These are phyloP conservation scores for Mucor saturninus DNA, from an alignment of 371 early-diverging fungal genomes.

Conservation along the genomic window DNA sequence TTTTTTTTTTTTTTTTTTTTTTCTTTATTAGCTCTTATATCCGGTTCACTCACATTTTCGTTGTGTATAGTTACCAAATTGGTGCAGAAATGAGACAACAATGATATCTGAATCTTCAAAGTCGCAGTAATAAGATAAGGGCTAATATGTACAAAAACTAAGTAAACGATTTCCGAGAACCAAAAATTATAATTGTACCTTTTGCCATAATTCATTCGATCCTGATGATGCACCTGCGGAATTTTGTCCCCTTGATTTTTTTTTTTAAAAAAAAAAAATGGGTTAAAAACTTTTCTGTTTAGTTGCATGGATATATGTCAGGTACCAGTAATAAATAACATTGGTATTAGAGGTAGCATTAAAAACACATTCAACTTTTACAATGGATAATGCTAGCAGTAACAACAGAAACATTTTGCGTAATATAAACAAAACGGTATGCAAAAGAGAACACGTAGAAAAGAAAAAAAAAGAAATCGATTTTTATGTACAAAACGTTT, in stretches of 20 bases:
- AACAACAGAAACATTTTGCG: too few species aligned
- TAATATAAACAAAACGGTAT: too few species aligned
- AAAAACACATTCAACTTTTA: conserved; percentile 10
- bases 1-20: too few species aligned
- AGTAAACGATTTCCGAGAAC: background rate
- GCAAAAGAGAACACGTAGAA: too few species aligned
- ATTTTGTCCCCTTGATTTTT: conserved; percentile 27
- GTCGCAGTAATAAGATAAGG: conserved; percentile 64
- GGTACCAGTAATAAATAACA: conserved; percentile 32
- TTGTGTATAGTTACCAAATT: conserved; percentile 45
- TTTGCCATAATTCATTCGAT: conserved; percentile 27
- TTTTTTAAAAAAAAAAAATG: too few species aligned
- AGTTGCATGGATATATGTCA: too few species aligned
- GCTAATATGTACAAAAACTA: conserved; percentile 18
- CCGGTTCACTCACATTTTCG: background rate
- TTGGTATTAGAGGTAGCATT: conserved; percentile 26
- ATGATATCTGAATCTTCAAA: conserved; percentile 53
- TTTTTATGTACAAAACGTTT: too few species aligned
- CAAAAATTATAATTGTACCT: conserved; percentile 9
- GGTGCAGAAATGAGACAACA: conserved; percentile 67
- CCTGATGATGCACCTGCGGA: conserved; percentile 25
- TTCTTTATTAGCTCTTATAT: conserved; percentile 11
- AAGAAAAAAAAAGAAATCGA: background rate
- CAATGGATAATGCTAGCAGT: background rate
- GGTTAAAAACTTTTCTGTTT: too few species aligned